A percentile compares a stretch with the other conserved stretches of the same genome.
Conservation (phyloP, 768 basidiomycete genomes). For the Nidula microcarpa region DNA sequence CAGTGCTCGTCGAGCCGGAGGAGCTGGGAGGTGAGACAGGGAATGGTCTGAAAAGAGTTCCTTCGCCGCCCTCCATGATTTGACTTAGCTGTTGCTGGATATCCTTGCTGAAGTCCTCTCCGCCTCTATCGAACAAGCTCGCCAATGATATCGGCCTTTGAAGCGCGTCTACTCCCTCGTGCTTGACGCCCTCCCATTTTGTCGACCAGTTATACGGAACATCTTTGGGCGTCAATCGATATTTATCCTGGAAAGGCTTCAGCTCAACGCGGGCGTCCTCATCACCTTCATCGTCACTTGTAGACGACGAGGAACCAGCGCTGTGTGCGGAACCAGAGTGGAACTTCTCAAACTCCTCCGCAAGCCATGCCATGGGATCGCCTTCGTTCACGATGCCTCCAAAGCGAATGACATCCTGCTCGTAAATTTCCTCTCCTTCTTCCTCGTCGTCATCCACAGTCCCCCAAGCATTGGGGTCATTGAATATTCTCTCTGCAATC, state of each 20-base stretch:
- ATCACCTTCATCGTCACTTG: constrained; percentile 8
- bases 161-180: constrained; percentile 9
- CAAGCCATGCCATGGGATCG: constrained; percentile 26
- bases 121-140: constrained; percentile 18
- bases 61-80: constrained; percentile 16
- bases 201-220: constrained; percentile 3
- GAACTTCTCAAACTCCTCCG: constrained; percentile 29
- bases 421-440: constrained; percentile 12
- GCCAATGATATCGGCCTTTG: constrained; percentile 22
- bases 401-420: neutral
- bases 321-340: constrained; percentile 6
- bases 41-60: constrained; percentile 15
- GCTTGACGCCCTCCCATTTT: constrained; percentile 11
- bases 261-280: constrained; percentile 3
- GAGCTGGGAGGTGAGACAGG: constrained; percentile 7
- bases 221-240: neutral
- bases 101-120: constrained; percentile 17
- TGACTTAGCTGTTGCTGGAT: constrained; percentile 23
- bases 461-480: constrained; percentile 40
- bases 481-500: constrained; percentile 38
- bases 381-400: neutral
- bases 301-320: constrained; percentile 9
- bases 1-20: neutral
- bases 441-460: constrained; percentile 21
- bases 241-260: constrained; percentile 1